Conservation (phyloP, 2,329 filamentous ascomycete genomes). For the Hypoxylon sp. region DNA sequence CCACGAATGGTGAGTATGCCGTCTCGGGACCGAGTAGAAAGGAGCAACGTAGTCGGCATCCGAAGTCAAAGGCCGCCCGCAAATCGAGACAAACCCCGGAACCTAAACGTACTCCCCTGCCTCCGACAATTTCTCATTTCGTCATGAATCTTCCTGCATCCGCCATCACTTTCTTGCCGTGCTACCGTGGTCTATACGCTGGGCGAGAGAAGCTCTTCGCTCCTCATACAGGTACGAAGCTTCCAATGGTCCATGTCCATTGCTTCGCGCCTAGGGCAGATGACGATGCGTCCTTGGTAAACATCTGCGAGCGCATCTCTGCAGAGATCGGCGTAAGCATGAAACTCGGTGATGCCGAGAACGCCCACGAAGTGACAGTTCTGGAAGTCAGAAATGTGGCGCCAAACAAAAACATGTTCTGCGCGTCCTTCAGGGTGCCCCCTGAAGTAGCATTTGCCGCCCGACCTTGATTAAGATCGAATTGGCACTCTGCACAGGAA, state of each 20-base stretch:
- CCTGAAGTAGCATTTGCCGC: conserved; percentile 81
- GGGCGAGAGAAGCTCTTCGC: conserved; percentile 75
- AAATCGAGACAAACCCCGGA: conserved; percentile 54
- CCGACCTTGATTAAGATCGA: conserved; percentile 26
- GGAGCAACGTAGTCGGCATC: conserved; percentile 54
- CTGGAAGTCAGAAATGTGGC: conserved; percentile 87
- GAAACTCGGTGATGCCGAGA: conserved; percentile 64
- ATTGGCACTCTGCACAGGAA: conserved; percentile 19
- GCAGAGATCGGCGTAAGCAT: conserved; percentile 71
- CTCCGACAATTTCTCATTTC: conserved; percentile 87
- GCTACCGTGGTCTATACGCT: conserved; percentile 85
- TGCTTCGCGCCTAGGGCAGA: conserved; percentile 90
- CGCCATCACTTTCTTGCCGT: conserved; percentile 83
- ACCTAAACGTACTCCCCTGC: conserved; percentile 66
- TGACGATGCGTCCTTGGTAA: conserved; percentile 73
- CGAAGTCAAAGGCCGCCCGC: conserved; percentile 45
- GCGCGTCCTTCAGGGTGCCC: conserved; percentile 90
- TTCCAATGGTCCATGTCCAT: conserved; percentile 93
- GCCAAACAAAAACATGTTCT: conserved; percentile 96
- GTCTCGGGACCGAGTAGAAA: conserved; percentile 66
- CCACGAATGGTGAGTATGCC: conserved; percentile 65
- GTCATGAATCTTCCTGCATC: conserved; percentile 97
- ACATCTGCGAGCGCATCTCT: conserved; percentile 77
- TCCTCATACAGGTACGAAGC: conserved; percentile 67
- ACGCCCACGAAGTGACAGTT: conserved; percentile 66